Conservation (phyloP, 2,329 filamentous ascomycete species). For the Coniella lustricola region DNA sequence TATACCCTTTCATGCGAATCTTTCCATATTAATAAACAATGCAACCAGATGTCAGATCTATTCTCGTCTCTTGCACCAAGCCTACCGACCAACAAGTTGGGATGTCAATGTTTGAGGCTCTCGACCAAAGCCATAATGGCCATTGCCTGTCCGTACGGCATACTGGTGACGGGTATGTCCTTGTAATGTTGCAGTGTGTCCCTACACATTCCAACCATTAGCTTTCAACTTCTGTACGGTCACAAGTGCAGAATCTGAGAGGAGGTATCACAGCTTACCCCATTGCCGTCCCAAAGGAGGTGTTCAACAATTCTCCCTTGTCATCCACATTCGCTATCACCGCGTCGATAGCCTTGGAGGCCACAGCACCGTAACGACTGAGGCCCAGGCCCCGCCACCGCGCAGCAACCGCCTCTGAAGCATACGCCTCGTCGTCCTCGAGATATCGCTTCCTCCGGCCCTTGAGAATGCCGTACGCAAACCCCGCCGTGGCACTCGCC, state of each 20-base stretch:
- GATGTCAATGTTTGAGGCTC: slow-evolving; percentile 54
- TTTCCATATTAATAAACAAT: too few relatives aligned
- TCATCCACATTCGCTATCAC: slow-evolving; percentile 59
- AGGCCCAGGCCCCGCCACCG: slow-evolving; percentile 1
- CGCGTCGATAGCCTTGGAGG: slow-evolving; percentile 58
- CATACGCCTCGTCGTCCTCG: slow-evolving; percentile 33
- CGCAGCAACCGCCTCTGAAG: slow-evolving; percentile 10
- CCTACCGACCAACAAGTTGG: not conserved
- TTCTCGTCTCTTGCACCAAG: not conserved
- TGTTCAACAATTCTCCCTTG: slow-evolving; percentile 64
- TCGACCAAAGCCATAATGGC: slow-evolving; percentile 76
- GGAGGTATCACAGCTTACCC: slow-evolving; percentile 39
- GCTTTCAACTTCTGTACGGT: not conserved
- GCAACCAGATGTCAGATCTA: not conserved
- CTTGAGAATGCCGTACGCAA: slow-evolving; percentile 75
- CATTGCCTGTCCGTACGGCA: slow-evolving; percentile 83
- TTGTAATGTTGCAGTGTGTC: slow-evolving; percentile 67
- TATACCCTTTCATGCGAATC: too few relatives aligned
- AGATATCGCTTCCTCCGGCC: slow-evolving; percentile 64
- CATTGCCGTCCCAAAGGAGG: slow-evolving; percentile 75
- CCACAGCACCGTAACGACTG: slow-evolving; percentile 45
- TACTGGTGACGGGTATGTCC: slow-evolving; percentile 67
- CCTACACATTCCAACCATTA: not conserved
- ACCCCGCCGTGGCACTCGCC: slow-evolving; percentile 71
- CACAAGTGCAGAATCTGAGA: too few relatives aligned